Base-by-base conservation (phyloP, 1,284 basidiomycete species). In the Waitea zeae region DNA sequence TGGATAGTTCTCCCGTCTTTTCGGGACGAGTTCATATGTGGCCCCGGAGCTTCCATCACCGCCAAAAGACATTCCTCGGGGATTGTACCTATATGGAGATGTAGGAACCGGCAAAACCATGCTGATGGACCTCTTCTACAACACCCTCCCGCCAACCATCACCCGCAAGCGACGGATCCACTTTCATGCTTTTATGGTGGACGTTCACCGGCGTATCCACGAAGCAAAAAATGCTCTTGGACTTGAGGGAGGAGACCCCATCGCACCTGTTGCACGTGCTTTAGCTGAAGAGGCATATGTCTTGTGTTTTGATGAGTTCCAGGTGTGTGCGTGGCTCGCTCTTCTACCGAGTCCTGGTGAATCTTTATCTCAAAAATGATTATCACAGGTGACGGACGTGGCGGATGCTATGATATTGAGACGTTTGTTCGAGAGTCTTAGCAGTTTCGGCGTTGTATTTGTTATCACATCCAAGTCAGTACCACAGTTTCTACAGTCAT, bases 111-210 rank as follows among this genome's bases (percentile, higher is more conserved):
- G 95, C 17, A 89, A 89, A 65, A 87, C 86, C 1, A 97, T 98
- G 92, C 75, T 99, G 41, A 99, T 99, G 95, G 95, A 99, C 54
- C 63, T 98, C 13, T 95, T 98, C 57, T 89, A 88, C 62, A 76
- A 82, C 41, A 82, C 89, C 1, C 69, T 98, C 1, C 90, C 92
- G 0, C 48, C 64, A 0, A 70, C 75, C 41, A 68, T 92, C 42
- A 71, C 57, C 30, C 66, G 69, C 39, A 88, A 87, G 50, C 80
- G 81, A 27, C 69, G 93, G 24, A 86, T 96, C 13, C 93, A 98
- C 55, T 98, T 98, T 50, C 89, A 95, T 49, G 81, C 86, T 0
- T 98, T 99, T 62, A 98, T 99, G 95, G 80, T 97, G 42, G 93
- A 98, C 49, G 90, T 96, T 17, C 87, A 97, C 52, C 93, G 93